Conservation (phyloP, 371 early-diverging fungal species). For the Mucor circinelloides region DNA sequence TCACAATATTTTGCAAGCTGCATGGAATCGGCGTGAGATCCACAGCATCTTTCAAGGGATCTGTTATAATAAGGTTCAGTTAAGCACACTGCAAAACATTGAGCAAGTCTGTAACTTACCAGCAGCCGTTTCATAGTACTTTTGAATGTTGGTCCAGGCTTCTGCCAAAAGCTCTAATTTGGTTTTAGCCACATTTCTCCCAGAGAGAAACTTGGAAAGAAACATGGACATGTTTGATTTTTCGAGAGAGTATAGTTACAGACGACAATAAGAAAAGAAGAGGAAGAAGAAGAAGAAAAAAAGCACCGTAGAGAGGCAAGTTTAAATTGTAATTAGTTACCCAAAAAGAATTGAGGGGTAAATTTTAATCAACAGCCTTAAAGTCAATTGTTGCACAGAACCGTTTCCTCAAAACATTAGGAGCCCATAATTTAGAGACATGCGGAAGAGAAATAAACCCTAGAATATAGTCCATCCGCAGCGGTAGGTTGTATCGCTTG, state of each 20-base stretch:
- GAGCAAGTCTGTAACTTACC: conserved; percentile 19
- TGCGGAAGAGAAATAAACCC: background rate
- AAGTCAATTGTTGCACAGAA: background rate
- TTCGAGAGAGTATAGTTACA: background rate
- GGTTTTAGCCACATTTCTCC: conserved; percentile 48
- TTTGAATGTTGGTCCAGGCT: conserved; percentile 53
- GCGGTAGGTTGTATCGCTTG: background rate
- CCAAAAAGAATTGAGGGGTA: background rate
- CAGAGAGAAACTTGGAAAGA: conserved; percentile 51
- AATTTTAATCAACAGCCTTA: background rate
- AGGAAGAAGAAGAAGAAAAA: conserved; percentile 6
- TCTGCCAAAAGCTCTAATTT: conserved; percentile 47
- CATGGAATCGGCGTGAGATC: conserved; percentile 52
- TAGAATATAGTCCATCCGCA: background rate
- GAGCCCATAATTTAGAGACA: background rate
- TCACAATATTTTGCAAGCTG: conserved; percentile 49
- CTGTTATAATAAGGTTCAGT: conserved; percentile 5
- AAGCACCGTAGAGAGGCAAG: background rate
- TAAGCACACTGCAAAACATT: background rate
- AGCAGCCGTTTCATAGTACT: conserved; percentile 53
- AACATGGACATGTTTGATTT: conserved; percentile 41
- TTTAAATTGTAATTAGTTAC: background rate
- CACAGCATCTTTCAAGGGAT: conserved; percentile 56
- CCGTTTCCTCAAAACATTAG: too few relatives aligned
- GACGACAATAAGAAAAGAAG: conserved; percentile 1